These are phyloP conservation scores for Cerioporus squamosus DNA, from an alignment of 1,284 basidiomycete genomes.

Conservation along the genomic window DNA sequence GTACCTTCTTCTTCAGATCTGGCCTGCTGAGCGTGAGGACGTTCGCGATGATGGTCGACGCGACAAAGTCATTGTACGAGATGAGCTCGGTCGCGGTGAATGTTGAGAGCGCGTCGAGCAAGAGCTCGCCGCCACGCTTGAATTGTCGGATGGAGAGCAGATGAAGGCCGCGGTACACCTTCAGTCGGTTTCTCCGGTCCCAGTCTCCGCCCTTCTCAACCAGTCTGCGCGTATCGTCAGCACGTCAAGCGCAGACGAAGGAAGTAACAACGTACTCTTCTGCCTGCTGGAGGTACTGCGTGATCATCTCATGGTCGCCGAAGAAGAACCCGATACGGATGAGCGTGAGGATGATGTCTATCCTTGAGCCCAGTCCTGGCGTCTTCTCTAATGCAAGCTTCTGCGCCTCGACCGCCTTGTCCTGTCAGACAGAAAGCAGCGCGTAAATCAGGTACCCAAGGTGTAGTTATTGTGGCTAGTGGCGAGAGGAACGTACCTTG, in stretches of 20 bases:
- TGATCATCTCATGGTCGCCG: conserved; percentile 79
- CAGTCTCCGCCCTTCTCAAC: conserved; percentile 98
- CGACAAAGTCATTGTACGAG: conserved; percentile 91
- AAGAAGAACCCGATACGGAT: conserved; percentile 94
- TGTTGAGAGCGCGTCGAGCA: conserved; percentile 91
- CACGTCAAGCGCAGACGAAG: not conserved
- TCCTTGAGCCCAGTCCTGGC: conserved; percentile 89
- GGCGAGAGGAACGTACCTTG: conserved; percentile 58
- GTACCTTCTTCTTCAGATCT: conserved; percentile 93
- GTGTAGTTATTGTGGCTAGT: not conserved
- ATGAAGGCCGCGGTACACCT: conserved; percentile 93
- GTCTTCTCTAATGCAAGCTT: conserved; percentile 91
- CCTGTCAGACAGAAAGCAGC: conserved; percentile 43
- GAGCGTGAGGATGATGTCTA: conserved; percentile 91
- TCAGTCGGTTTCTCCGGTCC: conserved; percentile 95
- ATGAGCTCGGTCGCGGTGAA: conserved; percentile 94
- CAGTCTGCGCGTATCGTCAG: conserved; percentile 51
- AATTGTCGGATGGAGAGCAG: conserved; percentile 86
- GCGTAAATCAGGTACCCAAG: not conserved
- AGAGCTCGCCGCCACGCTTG: conserved; percentile 70
- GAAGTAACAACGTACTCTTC: conserved; percentile 63
- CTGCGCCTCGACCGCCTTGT: conserved; percentile 79
- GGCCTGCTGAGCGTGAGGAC: conserved; percentile 81
- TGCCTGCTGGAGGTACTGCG: conserved; percentile 77
- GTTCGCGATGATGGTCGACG: conserved; percentile 83